These are phyloP conservation scores for Penicillium fuscoglaucum DNA, from an alignment of 2,329 filamentous ascomycete genomes.

Conservation along the genomic window DNA sequence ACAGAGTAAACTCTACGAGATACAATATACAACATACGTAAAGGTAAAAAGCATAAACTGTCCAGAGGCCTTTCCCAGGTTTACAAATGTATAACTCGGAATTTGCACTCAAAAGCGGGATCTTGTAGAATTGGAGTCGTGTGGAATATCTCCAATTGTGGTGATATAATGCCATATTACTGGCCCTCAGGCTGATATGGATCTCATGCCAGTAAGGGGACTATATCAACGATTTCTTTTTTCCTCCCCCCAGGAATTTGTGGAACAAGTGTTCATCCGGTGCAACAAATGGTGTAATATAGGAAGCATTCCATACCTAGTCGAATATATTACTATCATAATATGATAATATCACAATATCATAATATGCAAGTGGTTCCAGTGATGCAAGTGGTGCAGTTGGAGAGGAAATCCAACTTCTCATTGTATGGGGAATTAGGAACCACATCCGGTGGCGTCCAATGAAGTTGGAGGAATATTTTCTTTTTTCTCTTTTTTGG, in stretches of 20 bases:
- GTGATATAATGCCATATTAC: background rate
- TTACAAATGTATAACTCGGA: background rate
- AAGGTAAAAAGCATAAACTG: background rate
- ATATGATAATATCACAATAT: background rate
- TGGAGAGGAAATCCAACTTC: background rate
- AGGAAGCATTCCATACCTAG: background rate
- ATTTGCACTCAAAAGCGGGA: background rate
- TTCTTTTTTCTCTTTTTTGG: background rate
- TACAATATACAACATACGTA: background rate
- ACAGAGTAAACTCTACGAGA: background rate
- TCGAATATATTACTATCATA: background rate
- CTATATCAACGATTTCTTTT: background rate
- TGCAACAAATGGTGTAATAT: background rate
- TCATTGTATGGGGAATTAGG: constrained; percentile 5
- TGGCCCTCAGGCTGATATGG: background rate
- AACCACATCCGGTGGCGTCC: constrained; percentile 6
- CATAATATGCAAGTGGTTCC: background rate
- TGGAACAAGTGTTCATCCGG: background rate
- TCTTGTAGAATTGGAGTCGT: background rate
- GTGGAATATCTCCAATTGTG: background rate
- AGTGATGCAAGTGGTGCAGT: background rate
- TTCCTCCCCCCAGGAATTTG: background rate
- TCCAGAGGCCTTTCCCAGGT: background rate
- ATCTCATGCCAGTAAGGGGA: background rate
- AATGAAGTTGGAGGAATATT: background rate